Evolutionary conservation across 257 asterid genomes (phyloP).

Genomic region (Eustoma russellianum): DNA sequence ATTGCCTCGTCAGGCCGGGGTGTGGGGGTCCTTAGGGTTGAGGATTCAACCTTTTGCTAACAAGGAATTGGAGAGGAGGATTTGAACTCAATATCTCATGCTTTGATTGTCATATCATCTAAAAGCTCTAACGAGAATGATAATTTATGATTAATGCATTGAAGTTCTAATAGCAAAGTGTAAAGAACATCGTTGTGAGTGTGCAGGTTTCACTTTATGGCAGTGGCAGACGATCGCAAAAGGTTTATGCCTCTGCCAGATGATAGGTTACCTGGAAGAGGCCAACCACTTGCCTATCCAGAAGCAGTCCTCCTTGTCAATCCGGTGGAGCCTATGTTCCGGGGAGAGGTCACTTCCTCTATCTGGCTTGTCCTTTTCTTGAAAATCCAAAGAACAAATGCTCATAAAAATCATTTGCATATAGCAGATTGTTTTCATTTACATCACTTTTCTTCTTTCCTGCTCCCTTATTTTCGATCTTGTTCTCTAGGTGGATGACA

Average conservation of each 20-base stretch:
- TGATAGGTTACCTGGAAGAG: conserved; percentile 53
- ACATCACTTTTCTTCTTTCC: conserved; percentile 2
- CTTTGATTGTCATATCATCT: no score
- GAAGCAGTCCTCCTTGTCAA: conserved; percentile 70
- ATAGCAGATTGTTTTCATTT: not conserved
- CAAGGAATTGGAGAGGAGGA: no score
- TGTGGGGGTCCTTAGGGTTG: no score
- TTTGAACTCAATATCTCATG: no score
- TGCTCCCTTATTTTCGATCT: no score
- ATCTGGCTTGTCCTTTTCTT: conserved; percentile 1
- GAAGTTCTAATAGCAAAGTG: no score
- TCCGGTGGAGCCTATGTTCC: conserved; percentile 56
- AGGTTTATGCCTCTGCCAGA: conserved; percentile 78
- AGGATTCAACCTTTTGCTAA: no score
- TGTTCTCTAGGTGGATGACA: conserved; percentile 57
- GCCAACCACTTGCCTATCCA: conserved; percentile 54
- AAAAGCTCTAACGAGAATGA: no score
- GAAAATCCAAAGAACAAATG: not conserved
- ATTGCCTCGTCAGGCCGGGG: no score
- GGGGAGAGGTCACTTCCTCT: conserved; percentile 47
- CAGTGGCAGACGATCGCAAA: conserved; percentile 53
- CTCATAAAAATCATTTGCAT: not conserved
- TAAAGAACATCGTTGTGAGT: conserved; percentile 1
- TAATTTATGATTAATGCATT: no score
- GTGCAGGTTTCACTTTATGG: conserved; percentile 72